A percentile compares a stretch with the other conserved stretches of the same genome.
phyloP scores from a whole-genome alignment of 164 flowering plant species.

The Pachysandra terminalis region DNA sequence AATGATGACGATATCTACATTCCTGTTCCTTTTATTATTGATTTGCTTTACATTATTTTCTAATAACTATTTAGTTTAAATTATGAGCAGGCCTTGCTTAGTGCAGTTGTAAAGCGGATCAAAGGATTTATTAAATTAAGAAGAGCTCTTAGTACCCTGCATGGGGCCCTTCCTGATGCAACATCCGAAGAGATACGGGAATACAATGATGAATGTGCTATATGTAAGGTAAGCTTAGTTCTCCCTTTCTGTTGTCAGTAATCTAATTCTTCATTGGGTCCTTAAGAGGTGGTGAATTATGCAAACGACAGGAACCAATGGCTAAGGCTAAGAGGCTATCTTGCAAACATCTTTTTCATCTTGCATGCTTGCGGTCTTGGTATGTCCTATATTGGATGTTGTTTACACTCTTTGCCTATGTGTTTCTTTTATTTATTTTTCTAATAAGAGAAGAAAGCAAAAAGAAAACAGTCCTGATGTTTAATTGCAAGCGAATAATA shows the following conservation, averaged over 20 bases:
- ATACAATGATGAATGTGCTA: conserved; percentile 96
- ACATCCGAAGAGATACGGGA: conserved; percentile 75
- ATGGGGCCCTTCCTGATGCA: conserved; percentile 97
- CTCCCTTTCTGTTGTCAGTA: background rate
- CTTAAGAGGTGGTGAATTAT: conserved; percentile 4
- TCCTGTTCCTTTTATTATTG: conserved; percentile 7
- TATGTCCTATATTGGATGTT: conserved; percentile 26
- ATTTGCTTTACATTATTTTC: conserved; percentile 2
- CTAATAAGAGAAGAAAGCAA: too few relatives aligned
- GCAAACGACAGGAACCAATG: conserved; percentile 84
- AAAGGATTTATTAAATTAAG: conserved; percentile 77
- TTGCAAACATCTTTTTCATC: conserved; percentile 96
- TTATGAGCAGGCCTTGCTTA: conserved; percentile 68
- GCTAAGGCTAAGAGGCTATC: conserved; percentile 87
- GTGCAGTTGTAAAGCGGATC: conserved; percentile 68
- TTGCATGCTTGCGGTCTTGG: conserved; percentile 98
- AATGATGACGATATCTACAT: background rate
- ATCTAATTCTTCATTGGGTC: conserved; percentile 2
- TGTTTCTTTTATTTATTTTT: background rate
- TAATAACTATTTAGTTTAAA: background rate
- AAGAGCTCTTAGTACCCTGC: conserved; percentile 70
- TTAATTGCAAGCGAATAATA: too few relatives aligned
- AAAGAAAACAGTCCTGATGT: too few relatives aligned
- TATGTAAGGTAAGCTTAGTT: conserved; percentile 69
- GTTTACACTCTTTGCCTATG: background rate